phyloP scores from a whole-genome alignment of 2,329 filamentous ascomycete genomes.

The Colletotrichum sp. region DNA sequence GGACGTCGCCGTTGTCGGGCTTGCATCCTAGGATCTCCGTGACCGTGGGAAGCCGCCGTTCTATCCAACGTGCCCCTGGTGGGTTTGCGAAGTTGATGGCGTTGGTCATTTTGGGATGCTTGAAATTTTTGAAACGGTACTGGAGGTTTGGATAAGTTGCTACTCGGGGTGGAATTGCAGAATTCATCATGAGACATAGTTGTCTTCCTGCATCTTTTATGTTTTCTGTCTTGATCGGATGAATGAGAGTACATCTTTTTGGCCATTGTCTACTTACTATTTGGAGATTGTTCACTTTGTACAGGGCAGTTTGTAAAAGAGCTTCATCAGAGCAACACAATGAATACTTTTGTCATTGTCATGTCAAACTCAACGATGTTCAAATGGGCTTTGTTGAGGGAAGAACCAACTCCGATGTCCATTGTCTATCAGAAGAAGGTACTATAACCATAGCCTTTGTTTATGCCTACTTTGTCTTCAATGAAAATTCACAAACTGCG shows the following conservation, averaged over 20 bases:
- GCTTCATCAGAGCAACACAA: background rate
- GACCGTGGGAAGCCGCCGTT: background rate
- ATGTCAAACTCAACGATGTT: background rate
- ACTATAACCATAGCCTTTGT: background rate
- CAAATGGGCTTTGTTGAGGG: background rate
- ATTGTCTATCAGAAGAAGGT: background rate
- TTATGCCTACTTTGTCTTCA: background rate
- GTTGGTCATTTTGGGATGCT: background rate
- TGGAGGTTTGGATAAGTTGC: background rate
- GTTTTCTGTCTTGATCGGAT: background rate
- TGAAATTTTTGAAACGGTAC: background rate
- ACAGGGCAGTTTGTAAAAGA: background rate
- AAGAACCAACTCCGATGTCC: background rate
- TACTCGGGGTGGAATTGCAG: background rate
- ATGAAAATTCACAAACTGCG: fast-evolving
- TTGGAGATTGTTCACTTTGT: background rate
- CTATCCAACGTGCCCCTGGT: background rate
- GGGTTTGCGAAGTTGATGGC: background rate
- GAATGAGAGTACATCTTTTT: background rate
- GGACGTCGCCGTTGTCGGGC: background rate
- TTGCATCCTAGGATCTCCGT: background rate
- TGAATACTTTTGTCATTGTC: background rate
- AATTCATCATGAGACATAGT: background rate
- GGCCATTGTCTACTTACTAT: background rate
- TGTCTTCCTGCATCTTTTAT: background rate